Conservation (phyloP, 2,329 filamentous ascomycete genomes). For the Fusarium odoratissimum region DNA sequence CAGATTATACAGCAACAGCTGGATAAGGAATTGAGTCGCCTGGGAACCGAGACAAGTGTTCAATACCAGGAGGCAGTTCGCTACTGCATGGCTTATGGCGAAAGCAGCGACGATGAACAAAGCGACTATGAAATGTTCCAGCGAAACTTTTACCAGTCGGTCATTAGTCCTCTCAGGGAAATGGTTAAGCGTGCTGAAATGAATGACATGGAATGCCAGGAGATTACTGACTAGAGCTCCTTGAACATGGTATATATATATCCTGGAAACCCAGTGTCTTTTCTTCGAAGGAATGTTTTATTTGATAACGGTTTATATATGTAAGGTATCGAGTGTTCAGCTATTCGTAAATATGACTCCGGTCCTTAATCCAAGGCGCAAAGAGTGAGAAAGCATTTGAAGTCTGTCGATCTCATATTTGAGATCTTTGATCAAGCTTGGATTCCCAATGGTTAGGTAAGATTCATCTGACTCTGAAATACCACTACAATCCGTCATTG, state of each 20-base stretch:
- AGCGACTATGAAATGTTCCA: slow-evolving; percentile 9
- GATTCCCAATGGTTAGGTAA: background rate
- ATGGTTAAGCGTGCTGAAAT: background rate
- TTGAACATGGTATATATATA: background rate
- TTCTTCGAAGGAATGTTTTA: background rate
- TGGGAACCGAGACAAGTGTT: background rate
- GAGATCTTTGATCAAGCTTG: background rate
- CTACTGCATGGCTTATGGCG: background rate
- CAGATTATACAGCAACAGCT: background rate
- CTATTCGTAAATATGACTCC: background rate
- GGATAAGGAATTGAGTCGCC: background rate
- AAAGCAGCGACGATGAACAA: background rate
- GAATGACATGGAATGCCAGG: background rate
- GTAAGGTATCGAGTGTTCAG: background rate
- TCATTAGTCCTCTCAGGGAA: slow-evolving; percentile 6
- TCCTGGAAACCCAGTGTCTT: background rate
- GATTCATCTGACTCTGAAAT: slow-evolving; percentile 1
- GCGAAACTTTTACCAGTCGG: slow-evolving; percentile 6
- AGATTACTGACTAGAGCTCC: background rate
- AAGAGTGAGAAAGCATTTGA: slow-evolving; percentile 6
- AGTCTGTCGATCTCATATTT: slow-evolving; percentile 16
- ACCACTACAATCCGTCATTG: slow-evolving; percentile 11
- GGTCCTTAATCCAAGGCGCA: background rate
- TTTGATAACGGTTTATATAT: background rate
- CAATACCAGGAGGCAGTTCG: slow-evolving; percentile 11